Conservation (phyloP, 2,329 filamentous ascomycete genomes). For the Trichoderma sp. region DNA sequence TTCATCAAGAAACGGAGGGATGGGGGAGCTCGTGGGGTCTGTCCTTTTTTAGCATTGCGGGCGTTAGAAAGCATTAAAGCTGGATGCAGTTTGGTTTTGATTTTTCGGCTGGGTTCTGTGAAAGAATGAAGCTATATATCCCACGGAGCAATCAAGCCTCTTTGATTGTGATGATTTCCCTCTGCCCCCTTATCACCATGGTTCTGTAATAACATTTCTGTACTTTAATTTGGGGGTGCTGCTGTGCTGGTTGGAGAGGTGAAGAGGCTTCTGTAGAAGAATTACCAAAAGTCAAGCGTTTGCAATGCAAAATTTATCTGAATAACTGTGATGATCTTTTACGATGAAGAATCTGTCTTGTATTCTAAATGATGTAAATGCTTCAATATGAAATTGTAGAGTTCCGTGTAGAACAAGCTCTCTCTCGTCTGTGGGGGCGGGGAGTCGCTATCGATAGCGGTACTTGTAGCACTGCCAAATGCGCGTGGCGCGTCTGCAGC, state of each 20-base stretch:
- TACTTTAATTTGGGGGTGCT: background rate
- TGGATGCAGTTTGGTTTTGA: constrained; percentile 5
- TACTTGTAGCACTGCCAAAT: background rate
- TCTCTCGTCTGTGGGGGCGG: constrained; percentile 10
- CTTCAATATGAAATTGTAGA: no score
- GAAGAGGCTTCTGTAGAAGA: background rate
- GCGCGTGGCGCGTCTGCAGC: constrained; percentile 12
- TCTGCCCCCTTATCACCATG: background rate
- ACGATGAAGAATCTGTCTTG: background rate
- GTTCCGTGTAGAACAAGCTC: background rate
- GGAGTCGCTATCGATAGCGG: constrained; percentile 18
- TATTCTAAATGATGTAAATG: no score
- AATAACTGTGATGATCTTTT: background rate
- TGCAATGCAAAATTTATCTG: background rate
- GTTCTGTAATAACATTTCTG: constrained; percentile 16
- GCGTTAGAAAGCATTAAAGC: constrained; percentile 25
- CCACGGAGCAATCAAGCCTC: background rate
- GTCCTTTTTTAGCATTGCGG: constrained; percentile 25
- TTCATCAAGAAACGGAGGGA: constrained; percentile 1
- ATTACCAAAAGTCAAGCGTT: background rate
- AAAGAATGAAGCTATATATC: constrained; percentile 21
- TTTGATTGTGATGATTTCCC: constrained; percentile 2
- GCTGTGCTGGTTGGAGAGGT: background rate
- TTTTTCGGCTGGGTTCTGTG: constrained; percentile 13
- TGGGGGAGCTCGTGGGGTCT: background rate